phyloP scores from a whole-genome alignment of 352 stramenopile genomes.

The Elongisporangium prolatum region DNA sequence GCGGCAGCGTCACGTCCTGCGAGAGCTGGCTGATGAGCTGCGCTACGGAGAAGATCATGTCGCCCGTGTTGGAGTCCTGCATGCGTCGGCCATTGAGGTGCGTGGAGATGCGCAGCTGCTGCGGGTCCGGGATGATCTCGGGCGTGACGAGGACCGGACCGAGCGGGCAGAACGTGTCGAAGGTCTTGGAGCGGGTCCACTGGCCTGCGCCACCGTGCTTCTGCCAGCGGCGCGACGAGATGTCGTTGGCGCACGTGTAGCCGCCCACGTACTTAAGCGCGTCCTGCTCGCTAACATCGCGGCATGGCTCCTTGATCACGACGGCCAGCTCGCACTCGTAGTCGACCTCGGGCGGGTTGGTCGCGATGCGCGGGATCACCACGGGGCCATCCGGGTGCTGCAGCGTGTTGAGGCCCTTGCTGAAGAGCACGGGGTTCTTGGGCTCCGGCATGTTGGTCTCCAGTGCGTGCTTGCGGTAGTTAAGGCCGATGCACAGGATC shows the following conservation, averaged over 20 bases:
- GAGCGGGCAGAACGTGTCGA: slow-evolving; percentile 90
- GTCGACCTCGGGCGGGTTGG: slow-evolving; percentile 71
- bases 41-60: slow-evolving; percentile 91
- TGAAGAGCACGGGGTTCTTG: slow-evolving; percentile 82
- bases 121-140: slow-evolving; percentile 66
- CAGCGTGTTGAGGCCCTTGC: slow-evolving; percentile 80
- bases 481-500: slow-evolving; percentile 87
- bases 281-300: slow-evolving; percentile 79
- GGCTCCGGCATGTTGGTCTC: slow-evolving; percentile 86
- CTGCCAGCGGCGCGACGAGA: slow-evolving; percentile 88
- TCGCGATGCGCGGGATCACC: slow-evolving; percentile 73
- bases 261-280: slow-evolving; percentile 84
- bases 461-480: slow-evolving; percentile 87
- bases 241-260: slow-evolving; percentile 87
- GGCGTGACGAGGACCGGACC: slow-evolving; percentile 81
- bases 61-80: slow-evolving; percentile 84
- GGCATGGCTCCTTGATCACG: slow-evolving; percentile 76
- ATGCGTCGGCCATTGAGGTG: slow-evolving; percentile 79
- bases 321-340: slow-evolving; percentile 91
- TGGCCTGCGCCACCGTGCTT: slow-evolving; percentile 81
- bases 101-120: slow-evolving; percentile 73
- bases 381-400: slow-evolving; percentile 74
- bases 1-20: slow-evolving; percentile 84
- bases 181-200: slow-evolving; percentile 87
- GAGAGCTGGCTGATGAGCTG: slow-evolving; percentile 88